Base-by-base conservation (phyloP, 1,284 basidiomycete genomes). In the Ustilago nuda region DNA sequence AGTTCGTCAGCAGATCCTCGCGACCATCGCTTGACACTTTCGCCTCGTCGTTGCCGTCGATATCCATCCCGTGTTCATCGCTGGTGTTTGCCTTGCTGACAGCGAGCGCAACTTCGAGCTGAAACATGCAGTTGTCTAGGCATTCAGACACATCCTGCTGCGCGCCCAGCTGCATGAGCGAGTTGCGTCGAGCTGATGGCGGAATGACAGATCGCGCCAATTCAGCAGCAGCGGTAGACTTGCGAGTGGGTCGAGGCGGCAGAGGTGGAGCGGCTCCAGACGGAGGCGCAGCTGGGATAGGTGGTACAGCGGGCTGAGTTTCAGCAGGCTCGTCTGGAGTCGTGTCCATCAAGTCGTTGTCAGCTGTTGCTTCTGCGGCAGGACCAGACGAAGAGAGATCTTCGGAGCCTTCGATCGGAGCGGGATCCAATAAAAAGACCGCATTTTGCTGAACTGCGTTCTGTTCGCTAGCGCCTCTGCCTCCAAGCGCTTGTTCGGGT, bases 141-240 rank as follows among this genome's bases (percentile, higher is more conserved):
- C 96, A 98, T 87, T 99, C 96, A 0, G 95, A 93, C 2, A 98
- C 95, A 85, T 99, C 96, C 84, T 99, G 96, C 83, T 99, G 96
- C 76, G 93, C 92, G n/a, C 94, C 94, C 91, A 81, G 61, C 59
- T 82, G 81, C 77, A 85, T 81, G 19, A 84, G 79, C 39, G 81
- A 80, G 56, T 74, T 78, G 23, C 71, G 62, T 56, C 76, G 57
- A 39, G 76, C 76, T 8, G 71, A 64, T 2, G 63, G 57, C 11
- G 75, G 64, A n/a, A 65, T 55, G 12, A 54, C 51, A n/a, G 65
- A 45, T 17, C 43, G 43, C 23, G 66, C 33, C 8, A 53, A 17
- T 11, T 59, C 61, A 9, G 53, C 36, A 8, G 53, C 36, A 15
- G 41, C 23, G n/a, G 61, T 65, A 3, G 52, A 19, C n/a, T 61